These are phyloP conservation scores for Citrus reticulata DNA, from an alignment of 345 rosid genomes.

Conservation along the genomic window DNA sequence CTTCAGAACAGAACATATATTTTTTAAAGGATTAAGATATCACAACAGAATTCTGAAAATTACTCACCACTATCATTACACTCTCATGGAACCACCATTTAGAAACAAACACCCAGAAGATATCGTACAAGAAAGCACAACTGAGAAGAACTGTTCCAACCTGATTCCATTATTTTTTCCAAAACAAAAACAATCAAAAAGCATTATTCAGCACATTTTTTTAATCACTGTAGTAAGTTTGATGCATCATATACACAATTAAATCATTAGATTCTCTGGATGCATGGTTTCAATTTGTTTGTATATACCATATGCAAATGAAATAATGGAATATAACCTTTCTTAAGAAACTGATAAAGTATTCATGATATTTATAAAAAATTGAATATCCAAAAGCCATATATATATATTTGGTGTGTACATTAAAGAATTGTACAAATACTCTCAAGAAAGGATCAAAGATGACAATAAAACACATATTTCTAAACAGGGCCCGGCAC, in stretches of 20 bases:
- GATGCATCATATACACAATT: not conserved
- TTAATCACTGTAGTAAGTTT: not conserved
- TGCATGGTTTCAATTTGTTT: not conserved
- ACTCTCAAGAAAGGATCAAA: not conserved
- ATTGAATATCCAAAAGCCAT: not conserved
- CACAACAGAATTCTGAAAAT: not conserved
- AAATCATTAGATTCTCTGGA: not conserved
- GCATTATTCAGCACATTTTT: not conserved
- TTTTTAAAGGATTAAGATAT: not conserved
- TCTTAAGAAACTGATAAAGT: not conserved
- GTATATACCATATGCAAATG: not conserved
- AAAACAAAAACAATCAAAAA: not conserved
- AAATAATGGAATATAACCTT: not conserved
- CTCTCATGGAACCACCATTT: constrained; percentile 96
- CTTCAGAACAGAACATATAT: not conserved
- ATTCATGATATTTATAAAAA: not conserved
- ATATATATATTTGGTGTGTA: not conserved
- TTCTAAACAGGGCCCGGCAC: not conserved
- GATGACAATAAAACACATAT: not conserved
- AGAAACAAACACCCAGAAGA: constrained; percentile 98
- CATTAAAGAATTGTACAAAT: not conserved
- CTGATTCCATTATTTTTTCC: constrained; percentile 40
- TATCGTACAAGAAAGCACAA: constrained; percentile 93
- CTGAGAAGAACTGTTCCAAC: constrained; percentile 94
- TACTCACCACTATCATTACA: constrained; percentile 97